phyloP scores from a whole-genome alignment of 305 asterid species.

The Solanum hybrid region DNA sequence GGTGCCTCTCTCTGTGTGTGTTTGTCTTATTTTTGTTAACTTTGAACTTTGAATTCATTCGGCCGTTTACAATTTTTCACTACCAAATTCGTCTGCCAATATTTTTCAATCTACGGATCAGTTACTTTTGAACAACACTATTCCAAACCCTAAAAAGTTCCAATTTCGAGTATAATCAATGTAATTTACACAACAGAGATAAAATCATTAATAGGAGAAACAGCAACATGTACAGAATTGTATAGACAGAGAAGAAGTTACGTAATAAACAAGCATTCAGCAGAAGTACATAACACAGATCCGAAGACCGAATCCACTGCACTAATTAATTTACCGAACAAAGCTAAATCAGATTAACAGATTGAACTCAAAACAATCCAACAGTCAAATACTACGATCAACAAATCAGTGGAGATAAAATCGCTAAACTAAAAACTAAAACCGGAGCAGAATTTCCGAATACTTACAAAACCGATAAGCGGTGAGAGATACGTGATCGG shows the following conservation, averaged over 20 bases:
- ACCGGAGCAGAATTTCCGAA: not conserved
- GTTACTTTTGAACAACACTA: not conserved
- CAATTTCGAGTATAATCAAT: not conserved
- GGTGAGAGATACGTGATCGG: not conserved
- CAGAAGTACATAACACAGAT: not conserved
- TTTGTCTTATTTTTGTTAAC: not conserved
- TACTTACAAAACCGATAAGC: not conserved
- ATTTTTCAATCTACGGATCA: not conserved
- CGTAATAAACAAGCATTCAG: not conserved
- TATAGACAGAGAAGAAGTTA: not conserved
- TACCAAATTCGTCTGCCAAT: not conserved
- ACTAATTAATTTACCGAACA: not conserved
- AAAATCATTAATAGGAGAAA: not conserved
- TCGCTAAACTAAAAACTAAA: not conserved
- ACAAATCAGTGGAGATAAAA: not conserved
- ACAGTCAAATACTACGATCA: slow-evolving; percentile 9
- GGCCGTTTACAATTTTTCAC: not conserved
- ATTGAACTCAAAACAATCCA: not conserved
- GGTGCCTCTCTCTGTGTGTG: not conserved
- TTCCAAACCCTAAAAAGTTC: not conserved
- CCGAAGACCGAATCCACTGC: not conserved
- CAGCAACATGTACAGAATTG: not conserved
- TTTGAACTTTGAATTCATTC: not conserved
- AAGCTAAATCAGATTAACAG: slow-evolving; percentile 11
- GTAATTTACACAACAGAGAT: not conserved